phyloP scores from a whole-genome alignment of 2,329 filamentous ascomycete genomes.

The Aspergillus neoniger region DNA sequence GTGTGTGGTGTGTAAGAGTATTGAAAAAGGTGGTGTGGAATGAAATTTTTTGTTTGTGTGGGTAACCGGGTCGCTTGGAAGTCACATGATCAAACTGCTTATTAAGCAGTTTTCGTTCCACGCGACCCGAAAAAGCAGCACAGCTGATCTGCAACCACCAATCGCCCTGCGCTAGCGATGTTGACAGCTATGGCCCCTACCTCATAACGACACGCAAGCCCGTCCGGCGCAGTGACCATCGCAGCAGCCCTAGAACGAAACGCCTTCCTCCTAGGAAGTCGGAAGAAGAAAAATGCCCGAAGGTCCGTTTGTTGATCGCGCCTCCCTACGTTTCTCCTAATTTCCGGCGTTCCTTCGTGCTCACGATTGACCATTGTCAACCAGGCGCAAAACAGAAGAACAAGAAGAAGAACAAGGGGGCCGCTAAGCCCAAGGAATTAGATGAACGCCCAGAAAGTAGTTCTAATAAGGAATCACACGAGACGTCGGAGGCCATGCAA shows the following conservation, averaged over 20 bases:
- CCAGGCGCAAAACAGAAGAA: conserved; percentile 56
- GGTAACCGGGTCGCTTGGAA: too few species aligned
- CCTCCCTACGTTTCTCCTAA: conserved; percentile 15
- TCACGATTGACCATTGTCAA: not conserved
- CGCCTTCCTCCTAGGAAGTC: not conserved
- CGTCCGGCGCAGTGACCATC: not conserved
- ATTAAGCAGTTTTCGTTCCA: too few species aligned
- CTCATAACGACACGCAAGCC: conserved; percentile 12
- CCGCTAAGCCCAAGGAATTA: conserved; percentile 44
- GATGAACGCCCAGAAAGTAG: not conserved
- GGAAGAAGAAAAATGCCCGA: conserved; percentile 24
- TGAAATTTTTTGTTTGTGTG: too few species aligned
- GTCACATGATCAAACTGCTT: too few species aligned
- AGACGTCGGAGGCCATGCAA: not conserved
- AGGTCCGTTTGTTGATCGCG: conserved; percentile 16
- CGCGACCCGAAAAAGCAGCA: too few species aligned
- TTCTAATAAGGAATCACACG: not conserved
- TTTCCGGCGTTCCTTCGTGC: conserved; percentile 17
- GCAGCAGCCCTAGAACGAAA: conserved; percentile 1
- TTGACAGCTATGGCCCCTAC: conserved; percentile 35
- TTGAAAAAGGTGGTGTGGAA: too few species aligned
- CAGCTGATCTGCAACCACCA: too few species aligned
- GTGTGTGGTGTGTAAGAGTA: too few species aligned
- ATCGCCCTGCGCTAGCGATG: conserved; percentile 34
- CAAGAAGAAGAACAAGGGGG: conserved; percentile 60